Base-by-base conservation (phyloP, 371 early-diverging fungal species). In the Mortierella sp. region DNA sequence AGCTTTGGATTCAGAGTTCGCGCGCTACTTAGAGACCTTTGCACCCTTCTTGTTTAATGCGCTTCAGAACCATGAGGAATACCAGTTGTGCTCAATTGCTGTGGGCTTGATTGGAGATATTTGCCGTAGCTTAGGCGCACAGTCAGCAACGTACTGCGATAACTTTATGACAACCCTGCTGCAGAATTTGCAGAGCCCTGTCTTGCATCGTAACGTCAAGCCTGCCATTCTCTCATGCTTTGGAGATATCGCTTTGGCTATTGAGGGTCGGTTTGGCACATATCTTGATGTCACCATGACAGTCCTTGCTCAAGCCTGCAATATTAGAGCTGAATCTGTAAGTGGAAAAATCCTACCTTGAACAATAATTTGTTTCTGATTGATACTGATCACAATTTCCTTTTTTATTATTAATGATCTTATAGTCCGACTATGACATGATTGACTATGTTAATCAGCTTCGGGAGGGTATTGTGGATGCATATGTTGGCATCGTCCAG, bases 211-310 rank as follows among this genome's bases (percentile, higher is more conserved):
- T 58, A 89, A 87, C 49, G 95, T 98, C 22, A 97, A 98, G 87
- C 96, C 98, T 1, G 88, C 93, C 22, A 96, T 97, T 66, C 89
- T 99, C 15, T 93, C 97, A 1, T 93, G 94, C 85, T 96, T 99
- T 87, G 99, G 99, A 57, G 99, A 99, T 86, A 93, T 99, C 75
- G 97, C 99, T 2, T 84, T 98, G 61, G 97, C 98, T 4, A 93
- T 99, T 68, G 96, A 96, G 43, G 94, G 90, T 19, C 83, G 89
- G 58, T 99, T 99, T 83, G 93, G 91, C 60, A 83, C 84, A 22
- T 99, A 95, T 83, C 75, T 98, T 32, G 91, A 91, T 34, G 88
- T 93, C 9, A 88, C 93, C 47, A 94, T 97, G 94, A 85, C 84
- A 71, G 93, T 96, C n/a, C 89, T 98, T 47, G 86, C 90, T 53